phyloP scores from a whole-genome alignment of 208 protist species.

The Leishmania braziliensis region DNA sequence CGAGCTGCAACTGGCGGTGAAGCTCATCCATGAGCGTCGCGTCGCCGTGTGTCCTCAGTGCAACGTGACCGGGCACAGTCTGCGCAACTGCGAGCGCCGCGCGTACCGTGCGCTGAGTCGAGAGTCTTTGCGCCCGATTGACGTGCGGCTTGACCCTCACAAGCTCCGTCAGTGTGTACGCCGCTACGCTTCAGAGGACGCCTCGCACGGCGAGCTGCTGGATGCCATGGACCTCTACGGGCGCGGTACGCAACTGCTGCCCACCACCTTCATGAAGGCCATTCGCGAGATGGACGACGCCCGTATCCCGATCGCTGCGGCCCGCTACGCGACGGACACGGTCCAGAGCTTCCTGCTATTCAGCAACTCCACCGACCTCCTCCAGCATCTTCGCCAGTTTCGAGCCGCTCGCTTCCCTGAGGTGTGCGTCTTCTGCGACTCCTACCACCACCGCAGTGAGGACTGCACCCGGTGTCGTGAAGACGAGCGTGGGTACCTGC shows the following conservation, averaged over 20 bases:
- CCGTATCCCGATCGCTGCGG: slow-evolving; percentile 74
- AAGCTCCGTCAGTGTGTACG: slow-evolving; percentile 39
- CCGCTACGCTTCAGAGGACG: slow-evolving; percentile 38
- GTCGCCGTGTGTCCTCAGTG: slow-evolving; percentile 68
- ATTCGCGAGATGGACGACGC: slow-evolving; percentile 77
- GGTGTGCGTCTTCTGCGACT: slow-evolving; percentile 87
- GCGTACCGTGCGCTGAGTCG: slow-evolving; percentile 47
- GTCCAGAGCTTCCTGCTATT: slow-evolving; percentile 80
- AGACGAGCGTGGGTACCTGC: slow-evolving; percentile 69
- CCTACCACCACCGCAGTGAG: slow-evolving; percentile 70
- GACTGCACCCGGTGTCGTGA: slow-evolving; percentile 48
- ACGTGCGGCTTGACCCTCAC: slow-evolving; percentile 64
- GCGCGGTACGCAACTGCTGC: slow-evolving; percentile 39
- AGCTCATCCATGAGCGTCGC: slow-evolving; percentile 66
- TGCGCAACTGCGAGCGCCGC: slow-evolving; percentile 51
- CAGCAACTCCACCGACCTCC: slow-evolving; percentile 73
- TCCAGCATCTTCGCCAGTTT: slow-evolving; percentile 69
- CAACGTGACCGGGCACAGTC: slow-evolving; percentile 63
- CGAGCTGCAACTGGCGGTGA: slow-evolving; percentile 75
- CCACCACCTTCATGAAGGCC: slow-evolving; percentile 53
- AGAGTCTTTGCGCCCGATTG: slow-evolving; percentile 50
- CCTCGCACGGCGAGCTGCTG: slow-evolving; percentile 37
- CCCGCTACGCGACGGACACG: slow-evolving; percentile 85
- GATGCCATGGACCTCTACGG: slow-evolving; percentile 61
- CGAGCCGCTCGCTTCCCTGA: slow-evolving; percentile 74